Base-by-base conservation (phyloP, 2,329 filamentous ascomycete species). In the Plectosphaerella cucumerina region DNA sequence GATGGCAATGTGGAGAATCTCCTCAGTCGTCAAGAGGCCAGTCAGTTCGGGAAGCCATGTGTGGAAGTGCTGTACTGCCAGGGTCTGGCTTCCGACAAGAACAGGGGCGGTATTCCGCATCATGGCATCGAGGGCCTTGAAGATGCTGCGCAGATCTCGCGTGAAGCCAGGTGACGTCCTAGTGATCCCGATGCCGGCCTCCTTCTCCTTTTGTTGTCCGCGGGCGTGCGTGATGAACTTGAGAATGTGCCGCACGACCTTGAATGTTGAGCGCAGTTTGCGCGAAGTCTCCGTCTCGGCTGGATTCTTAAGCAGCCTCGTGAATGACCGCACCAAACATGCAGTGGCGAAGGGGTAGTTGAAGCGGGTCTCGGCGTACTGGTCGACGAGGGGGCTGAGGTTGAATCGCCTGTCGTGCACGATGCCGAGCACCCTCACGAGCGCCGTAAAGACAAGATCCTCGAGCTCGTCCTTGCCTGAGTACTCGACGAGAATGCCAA, bases 31-130 rank as follows among this genome's bases (percentile, higher is more conserved):
- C 63, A 97, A 78, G 35, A 94, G 77, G 2, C 86, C 84, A 0
- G 83, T 78, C 10, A 99, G 81, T 64, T 97, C 93, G 0, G 94
- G 93, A n/a, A 99, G 75, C 94, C 94, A 99, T 0, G 89, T 89
- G 64, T 97, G 93, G 66, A 97, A 96, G 66, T 97, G 90, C 68
- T 99, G 94, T 12, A 97, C 91, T 3, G 95, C 85, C 47, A 99
- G 75, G 0, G 94, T 97, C 70, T 99, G 96, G 56, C 89, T 97
- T 33, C 94, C 94, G 14, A 97, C 89, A 21, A 97, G 74, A 17
- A 92, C 85, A 0, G 94, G 89, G 3, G 90, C 88, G 2, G 85
- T 78, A 65, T 90, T 96, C 53, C 86, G 84, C 90, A 99, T 97
- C 70, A 99, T 82, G 15, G 81, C 78, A 68, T 97, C 91, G 21